Evolutionary conservation across 192 early-diverging fungal genomes (phyloP).

Genomic region (Umbelopsis isabellina): DNA sequence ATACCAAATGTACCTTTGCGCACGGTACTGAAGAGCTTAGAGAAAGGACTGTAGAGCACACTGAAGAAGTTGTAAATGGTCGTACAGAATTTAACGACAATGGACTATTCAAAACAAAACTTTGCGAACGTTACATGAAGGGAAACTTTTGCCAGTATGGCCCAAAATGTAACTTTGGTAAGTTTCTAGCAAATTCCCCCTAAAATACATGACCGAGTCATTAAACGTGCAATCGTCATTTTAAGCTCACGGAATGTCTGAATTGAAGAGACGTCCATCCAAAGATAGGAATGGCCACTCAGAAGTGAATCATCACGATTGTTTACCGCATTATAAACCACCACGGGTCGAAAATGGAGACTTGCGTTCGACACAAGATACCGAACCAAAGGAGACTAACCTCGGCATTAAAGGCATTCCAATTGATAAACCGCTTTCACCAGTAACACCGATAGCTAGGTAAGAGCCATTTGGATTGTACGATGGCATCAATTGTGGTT

Average conservation of each 20-base stretch:
- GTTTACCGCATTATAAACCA: neutral
- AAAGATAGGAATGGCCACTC: neutral
- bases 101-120: constrained; percentile 79
- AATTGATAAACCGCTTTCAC: too few species aligned
- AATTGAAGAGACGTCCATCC: constrained; percentile 31
- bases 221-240: neutral
- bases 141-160: constrained; percentile 83
- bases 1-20: constrained; percentile 73
- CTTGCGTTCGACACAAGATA: neutral
- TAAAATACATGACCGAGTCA: too few species aligned
- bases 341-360: neutral
- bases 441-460: neutral
- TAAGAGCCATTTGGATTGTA: too few species aligned
- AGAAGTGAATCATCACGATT: neutral
- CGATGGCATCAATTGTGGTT: too few species aligned
- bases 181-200: constrained; percentile 31
- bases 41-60: constrained; percentile 45
- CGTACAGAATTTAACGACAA: constrained; percentile 48
- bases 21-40: constrained; percentile 71
- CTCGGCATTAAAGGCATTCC: too few species aligned
- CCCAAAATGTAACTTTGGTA: constrained; percentile 84
- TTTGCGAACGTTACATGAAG: constrained; percentile 82
- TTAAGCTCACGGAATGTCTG: constrained; percentile 34
- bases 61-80: constrained; percentile 16
- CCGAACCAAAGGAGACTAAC: too few species aligned